Base-by-base conservation (phyloP, 768 basidiomycete species). In the Hygrophorus russula region DNA sequence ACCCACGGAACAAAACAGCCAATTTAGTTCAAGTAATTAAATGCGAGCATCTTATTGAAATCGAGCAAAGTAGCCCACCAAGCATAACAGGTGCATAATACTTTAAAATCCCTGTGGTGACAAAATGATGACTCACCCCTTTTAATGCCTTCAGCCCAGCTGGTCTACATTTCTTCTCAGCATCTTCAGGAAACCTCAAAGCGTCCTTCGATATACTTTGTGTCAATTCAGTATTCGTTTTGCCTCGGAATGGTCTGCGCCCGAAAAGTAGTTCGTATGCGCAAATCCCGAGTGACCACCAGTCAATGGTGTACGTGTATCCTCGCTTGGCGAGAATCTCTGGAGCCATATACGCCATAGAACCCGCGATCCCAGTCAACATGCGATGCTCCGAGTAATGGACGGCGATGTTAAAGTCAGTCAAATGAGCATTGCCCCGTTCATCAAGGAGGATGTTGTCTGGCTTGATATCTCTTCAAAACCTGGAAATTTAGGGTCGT, bases 401-500 rank as follows among this genome's bases (percentile, higher is more conserved):
- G 5, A 98, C 91, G 12, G 94, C 94, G 46, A 99, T 99, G 60
- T 99, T 99, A 64, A 99, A 96, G 59, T 99, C 94, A 0, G 85
- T 98, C 49, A 99, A 69, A 61, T 99, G 94, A 5, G 93, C 93
- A 54, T 99, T 92, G 1, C 94, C 94, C 39, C 75, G 72, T 56
- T 96, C 93, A 59, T 99, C 94, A 13, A 98, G 78, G 13, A 99
- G 78, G 50, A 99, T 91, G 60, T 98, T 97, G 63, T 97, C 94
- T 2, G 94, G 94, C 62, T 98, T 99, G 54, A 99, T 65, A 60
- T 98, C 94, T 18, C 93, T 94, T 42, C 37, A 24, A 41, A n/a
- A 32, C 28, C 36, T 32, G 29, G 29, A 9, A 41, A 38, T 43
- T 50, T 46, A 40, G 38, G 47, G 34, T 40, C 38, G 43, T 46